Base-by-base conservation (phyloP, 208 protist species). In the Jaenimonas drosophilae region DNA sequence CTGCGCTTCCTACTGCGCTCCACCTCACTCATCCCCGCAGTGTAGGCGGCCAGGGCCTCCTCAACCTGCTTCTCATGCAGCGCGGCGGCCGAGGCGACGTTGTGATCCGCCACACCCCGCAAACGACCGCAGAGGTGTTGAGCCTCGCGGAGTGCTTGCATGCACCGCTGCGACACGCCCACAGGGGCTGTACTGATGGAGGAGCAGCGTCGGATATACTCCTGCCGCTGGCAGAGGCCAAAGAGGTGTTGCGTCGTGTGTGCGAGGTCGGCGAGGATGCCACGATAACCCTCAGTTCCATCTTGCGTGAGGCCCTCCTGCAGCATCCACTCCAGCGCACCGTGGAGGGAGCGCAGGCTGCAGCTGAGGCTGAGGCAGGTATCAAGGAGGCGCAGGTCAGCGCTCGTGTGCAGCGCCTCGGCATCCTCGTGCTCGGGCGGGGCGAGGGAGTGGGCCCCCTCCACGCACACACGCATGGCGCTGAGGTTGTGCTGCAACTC, bases 281-380 rank as follows among this genome's bases (percentile, higher is more conserved):
- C 17, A 46, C 49, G 48, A 1, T 59, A 30, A 36, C 55, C 64
- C 4, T 46, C 25, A 20, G 59, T 54, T 21, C 32, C 37, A 1
- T 48, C 34, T 2, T 58, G 33, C 12, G 54, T 29, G 50, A 84
- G 48, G 25, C 70, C 54, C 47, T 84, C 61, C 56, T 78, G 49
- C 32, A 48, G 19, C 57, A 91, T 70, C 78, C 78, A 84, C 30
- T 55, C 29, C 14, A 79, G 58, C 3, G 75, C 42, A 7, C 63
- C 63, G 42, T 65, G 59, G 19, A 85, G 54, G 17, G 59, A 54
- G 49, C 85, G 78, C 14, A 69, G 53, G 14, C 70, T 51, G 24
- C 72, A 75, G 39, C 64, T 80, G 16, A 79, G 24, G 32, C 73
- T 54, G 14, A 82, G 39, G 20, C 57, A 55, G 12, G 59, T 53